A percentile compares a stretch with the other conserved stretches of the same genome.
Evolutionary conservation across 257 asterid genomes (phyloP).

Genomic region (Nicotiana noctiflora): DNA sequence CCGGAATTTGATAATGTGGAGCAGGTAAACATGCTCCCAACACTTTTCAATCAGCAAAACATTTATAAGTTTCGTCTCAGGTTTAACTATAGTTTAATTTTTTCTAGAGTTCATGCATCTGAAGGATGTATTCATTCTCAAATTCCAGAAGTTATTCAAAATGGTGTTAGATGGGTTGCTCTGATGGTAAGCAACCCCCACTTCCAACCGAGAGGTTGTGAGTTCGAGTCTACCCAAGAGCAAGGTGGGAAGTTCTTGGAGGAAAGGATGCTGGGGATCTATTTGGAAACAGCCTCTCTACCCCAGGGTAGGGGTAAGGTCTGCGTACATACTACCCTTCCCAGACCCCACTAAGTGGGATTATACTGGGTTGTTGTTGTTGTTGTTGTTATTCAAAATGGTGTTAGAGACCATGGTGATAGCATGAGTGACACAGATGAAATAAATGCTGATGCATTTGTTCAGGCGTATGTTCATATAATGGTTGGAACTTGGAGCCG

Average conservation of each 20-base stretch:
- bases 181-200: too few species aligned
- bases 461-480: constrained; percentile 84
- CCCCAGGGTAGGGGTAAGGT: too few species aligned
- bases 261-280: too few species aligned
- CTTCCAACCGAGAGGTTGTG: too few species aligned
- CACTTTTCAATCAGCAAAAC: background rate
- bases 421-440: constrained; percentile 61
- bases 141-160: constrained; percentile 66
- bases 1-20: constrained; percentile 85
- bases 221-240: too few species aligned
- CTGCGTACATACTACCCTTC: too few species aligned
- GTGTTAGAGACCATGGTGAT: constrained; percentile 49
- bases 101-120: constrained; percentile 64
- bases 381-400: too few species aligned
- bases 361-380: too few species aligned
- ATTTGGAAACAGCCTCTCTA: too few species aligned
- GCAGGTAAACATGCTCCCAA: constrained; percentile 50
- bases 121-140: constrained; percentile 90
- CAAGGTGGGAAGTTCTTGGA: too few species aligned
- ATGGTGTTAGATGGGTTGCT: too few species aligned
- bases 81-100: background rate
- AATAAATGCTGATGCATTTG: constrained; percentile 72
- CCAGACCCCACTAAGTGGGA: too few species aligned
- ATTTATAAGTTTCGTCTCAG: background rate
- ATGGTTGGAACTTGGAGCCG: constrained; percentile 85